phyloP scores from a whole-genome alignment of 2,329 filamentous ascomycete species.

The Nectriaceae sp. region DNA sequence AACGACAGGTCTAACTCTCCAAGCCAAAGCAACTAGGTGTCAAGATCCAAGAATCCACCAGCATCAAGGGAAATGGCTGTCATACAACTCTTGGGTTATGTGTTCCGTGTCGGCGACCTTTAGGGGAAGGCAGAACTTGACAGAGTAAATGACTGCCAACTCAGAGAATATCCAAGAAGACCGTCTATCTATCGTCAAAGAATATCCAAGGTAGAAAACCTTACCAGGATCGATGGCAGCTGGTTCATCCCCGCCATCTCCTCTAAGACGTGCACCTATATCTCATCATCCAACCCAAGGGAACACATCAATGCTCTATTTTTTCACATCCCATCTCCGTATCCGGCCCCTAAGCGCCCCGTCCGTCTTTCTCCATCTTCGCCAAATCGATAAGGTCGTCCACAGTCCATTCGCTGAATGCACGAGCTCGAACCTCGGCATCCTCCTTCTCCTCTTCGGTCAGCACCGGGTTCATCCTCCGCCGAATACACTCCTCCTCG shows the following conservation, averaged over 20 bases:
- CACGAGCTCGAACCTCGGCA: neutral
- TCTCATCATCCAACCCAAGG: too few relatives aligned
- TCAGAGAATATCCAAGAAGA: neutral
- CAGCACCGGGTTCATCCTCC: neutral
- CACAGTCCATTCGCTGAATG: neutral
- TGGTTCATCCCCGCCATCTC: neutral
- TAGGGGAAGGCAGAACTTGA: too few relatives aligned
- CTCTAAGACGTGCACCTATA: neutral
- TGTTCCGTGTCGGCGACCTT: too few relatives aligned
- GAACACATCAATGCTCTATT: too few relatives aligned
- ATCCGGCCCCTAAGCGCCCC: too few relatives aligned
- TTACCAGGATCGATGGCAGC: too few relatives aligned
- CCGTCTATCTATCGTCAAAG: neutral
- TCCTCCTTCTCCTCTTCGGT: neutral
- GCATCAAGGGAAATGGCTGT: too few relatives aligned
- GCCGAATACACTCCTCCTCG: neutral
- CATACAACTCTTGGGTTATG: too few relatives aligned
- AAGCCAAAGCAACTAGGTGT: too few relatives aligned
- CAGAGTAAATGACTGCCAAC: neutral
- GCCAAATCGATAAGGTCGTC: neutral
- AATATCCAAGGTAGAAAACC: neutral
- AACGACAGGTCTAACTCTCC: too few relatives aligned
- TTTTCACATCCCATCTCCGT: too few relatives aligned
- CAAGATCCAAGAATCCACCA: too few relatives aligned
- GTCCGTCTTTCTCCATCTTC: neutral